Evolutionary conservation across 768 basidiomycete species (phyloP), one percentile per base, ranked within the genome.

Genomic region (Daedaleopsis sinensis): DNA sequence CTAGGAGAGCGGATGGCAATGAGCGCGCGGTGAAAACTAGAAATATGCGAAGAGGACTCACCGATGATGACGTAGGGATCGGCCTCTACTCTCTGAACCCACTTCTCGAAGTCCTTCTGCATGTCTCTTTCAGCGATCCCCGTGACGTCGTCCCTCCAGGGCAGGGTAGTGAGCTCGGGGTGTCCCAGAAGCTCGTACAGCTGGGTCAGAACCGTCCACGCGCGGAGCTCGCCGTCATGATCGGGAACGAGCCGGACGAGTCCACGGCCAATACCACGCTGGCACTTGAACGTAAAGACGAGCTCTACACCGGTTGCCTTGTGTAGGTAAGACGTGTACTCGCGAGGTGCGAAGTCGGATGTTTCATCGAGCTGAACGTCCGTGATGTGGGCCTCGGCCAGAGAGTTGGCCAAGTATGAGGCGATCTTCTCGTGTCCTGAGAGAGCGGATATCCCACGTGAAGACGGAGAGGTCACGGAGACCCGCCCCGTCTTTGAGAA

Each of bases 1-100:
- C 79, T 80, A 48, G 27, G 27, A 32, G 27, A 32, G 27, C 4
- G 27, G 27, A 32, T 7, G 7, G 27, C 11, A n/a, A 15, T 43
- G 32, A 24, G 6, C 11, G 13, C 24, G 3, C 46, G 5, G n/a
- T 16, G n/a, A 13, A 38, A 21, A 10, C 9, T 3, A 0, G 18
- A 1, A 3, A 11, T n/a, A 23, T 7, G 15, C 2, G 7, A 5
- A 52, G 21, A 46, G 11, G 32, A 71, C 76, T 47, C 21, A 79
- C 78, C 66, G 46, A 81, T 75, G 15, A 81, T 46, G 7, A 79
- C 79, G 39, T 77, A 65, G 0, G 79, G 80, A 51, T 77, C 57
- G 7, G 63, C 58, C 59, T 81, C 79, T 32, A 82, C 73, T 6
- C 74, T 70, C 0, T 67, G 64, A 16, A 74, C 74, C 38, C 77